Evolutionary conservation across 495 filamentous ascomycete genomes (phyloP).

Genomic region (Neurospora hispaniola): DNA sequence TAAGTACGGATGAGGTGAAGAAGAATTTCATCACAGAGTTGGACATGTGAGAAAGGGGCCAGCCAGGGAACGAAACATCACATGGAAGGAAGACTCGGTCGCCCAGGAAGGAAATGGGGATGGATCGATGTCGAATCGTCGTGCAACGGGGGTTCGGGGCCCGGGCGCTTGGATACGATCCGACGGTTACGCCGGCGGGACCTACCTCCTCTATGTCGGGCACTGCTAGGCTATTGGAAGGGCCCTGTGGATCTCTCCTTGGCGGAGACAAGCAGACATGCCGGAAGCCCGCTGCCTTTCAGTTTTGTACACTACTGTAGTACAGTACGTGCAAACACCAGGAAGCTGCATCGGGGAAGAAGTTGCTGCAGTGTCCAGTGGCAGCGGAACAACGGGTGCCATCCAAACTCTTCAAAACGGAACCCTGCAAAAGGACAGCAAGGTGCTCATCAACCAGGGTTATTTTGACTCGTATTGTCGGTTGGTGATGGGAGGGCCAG

Average conservation of each 20-base stretch:
- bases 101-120: background rate
- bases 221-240: background rate
- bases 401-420: background rate
- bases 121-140: background rate
- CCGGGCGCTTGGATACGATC: background rate
- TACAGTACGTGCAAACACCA: background rate
- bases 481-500: background rate
- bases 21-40: background rate
- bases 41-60: background rate
- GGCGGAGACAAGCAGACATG: background rate
- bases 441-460: background rate
- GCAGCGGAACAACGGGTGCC: background rate
- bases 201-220: background rate
- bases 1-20: background rate
- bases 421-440: background rate
- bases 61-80: background rate
- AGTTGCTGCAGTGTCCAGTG: background rate
- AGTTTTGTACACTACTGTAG: background rate
- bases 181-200: background rate
- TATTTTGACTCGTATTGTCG: background rate
- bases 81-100: background rate
- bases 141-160: background rate
- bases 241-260: background rate
- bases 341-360: background rate
- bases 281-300: background rate